Base-by-base conservation (phyloP, 441 rosid species). In the Corymbia calophylla region DNA sequence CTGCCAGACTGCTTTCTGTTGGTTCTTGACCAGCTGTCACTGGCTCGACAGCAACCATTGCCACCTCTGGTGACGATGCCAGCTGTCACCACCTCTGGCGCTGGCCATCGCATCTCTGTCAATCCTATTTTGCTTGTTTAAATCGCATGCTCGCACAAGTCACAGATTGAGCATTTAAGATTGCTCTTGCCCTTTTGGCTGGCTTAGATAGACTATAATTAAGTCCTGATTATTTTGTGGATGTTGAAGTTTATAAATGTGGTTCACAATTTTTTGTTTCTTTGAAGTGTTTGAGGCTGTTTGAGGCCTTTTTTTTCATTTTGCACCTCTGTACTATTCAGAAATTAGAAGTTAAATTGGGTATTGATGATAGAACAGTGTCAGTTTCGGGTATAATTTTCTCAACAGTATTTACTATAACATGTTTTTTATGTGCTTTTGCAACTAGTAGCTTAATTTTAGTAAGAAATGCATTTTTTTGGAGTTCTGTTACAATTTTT, bases 21-120 rank as follows among this genome's bases (percentile, higher is more conserved):
- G 23, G 44, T 66, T 66, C 77, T 66, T 19, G 35, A 35, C 23
- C 19, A 19, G 77, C 77, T 8, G 44, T 66, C 77, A 31, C 44
- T 12, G 0, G 44, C 44, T 31, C 23, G 0, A 31, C 19, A 7
- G 35, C 70, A 31, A 9, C 44, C 13, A 0, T 66, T 9, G 12
- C 44, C 77, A 66, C 77, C 39, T 31, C 77, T 8, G 44, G 44
- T 1, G 7, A 66, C 18, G 21, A 66, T 66, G 77, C 44, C 68
- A 66, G 77, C 12, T 6, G 9, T 66, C 19, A 31, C 39, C 39
- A 66, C 39, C 77, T 66, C 77, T 0, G 3, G 44, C 9, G 19
- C 23, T 66, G 44, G 77, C 77, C 77, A 66, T 66, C 44, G 3
- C 12, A 0, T 32, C 3, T 66, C 77, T 31, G 4, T 16, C 44